Conservation (phyloP, 2,329 filamentous ascomycete species). For the Nemania abortiva region DNA sequence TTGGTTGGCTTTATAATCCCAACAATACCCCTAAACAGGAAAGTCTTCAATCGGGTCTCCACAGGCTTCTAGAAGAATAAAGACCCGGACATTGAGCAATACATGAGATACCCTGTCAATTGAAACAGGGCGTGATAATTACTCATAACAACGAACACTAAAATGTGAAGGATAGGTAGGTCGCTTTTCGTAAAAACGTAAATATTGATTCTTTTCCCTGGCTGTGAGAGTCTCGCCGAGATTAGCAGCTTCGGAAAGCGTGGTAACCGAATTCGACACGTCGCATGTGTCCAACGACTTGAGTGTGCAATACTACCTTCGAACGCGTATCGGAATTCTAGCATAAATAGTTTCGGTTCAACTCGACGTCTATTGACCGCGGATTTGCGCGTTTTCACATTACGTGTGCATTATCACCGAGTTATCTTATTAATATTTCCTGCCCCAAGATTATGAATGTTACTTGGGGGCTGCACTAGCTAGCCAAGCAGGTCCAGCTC, state of each 20-base stretch:
- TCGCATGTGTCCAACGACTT: background rate
- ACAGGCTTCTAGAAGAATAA: background rate
- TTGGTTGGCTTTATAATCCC: background rate
- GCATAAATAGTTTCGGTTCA: background rate
- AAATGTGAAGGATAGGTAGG: background rate
- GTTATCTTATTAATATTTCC: background rate
- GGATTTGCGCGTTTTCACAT: background rate
- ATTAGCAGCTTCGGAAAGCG: slow-evolving; percentile 11
- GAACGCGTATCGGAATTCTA: background rate
- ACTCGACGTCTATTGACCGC: background rate
- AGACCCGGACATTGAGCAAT: background rate
- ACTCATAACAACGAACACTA: background rate
- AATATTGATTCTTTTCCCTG: slow-evolving; percentile 2
- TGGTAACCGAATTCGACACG: background rate
- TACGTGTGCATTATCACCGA: too few relatives aligned
- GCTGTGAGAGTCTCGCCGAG: background rate
- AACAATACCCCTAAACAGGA: background rate
- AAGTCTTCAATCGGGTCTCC: background rate
- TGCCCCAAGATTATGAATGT: background rate
- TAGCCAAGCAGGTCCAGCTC: background rate
- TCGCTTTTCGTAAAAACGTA: background rate
- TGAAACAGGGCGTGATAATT: background rate
- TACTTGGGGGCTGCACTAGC: background rate
- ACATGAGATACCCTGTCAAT: background rate
- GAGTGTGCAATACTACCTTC: background rate